Conservation (phyloP, 2,329 filamentous ascomycete genomes). For the Pseudocercospora macadamiae region DNA sequence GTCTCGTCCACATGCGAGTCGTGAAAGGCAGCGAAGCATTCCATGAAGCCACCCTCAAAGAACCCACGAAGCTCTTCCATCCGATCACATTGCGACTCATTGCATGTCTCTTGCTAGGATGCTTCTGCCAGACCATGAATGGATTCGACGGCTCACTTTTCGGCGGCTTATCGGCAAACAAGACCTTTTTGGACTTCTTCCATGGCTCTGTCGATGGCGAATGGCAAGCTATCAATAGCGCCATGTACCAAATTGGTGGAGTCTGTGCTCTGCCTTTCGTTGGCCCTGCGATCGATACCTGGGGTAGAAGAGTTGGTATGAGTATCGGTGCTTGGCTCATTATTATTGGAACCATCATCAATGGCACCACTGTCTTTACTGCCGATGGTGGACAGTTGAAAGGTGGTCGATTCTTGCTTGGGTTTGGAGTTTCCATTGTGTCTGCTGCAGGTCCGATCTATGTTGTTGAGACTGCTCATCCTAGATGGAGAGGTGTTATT, state of each 20-base stretch:
- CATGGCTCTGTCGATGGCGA: conserved; percentile 45
- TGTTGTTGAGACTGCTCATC: conserved; percentile 65
- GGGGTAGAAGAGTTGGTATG: conserved; percentile 50
- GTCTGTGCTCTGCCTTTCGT: conserved; percentile 52
- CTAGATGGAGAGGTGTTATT: conserved; percentile 61
- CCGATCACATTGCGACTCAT: conserved; percentile 28
- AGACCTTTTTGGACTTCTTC: conserved; percentile 48
- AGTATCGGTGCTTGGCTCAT: conserved; percentile 66
- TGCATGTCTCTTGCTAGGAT: conserved; percentile 39
- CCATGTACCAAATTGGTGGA: conserved; percentile 54
- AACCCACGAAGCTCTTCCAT: conserved; percentile 44
- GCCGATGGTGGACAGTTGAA: conserved; percentile 50
- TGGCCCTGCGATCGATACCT: conserved; percentile 50
- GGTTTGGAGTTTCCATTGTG: conserved; percentile 64
- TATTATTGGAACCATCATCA: conserved; percentile 56
- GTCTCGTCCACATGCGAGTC: conserved; percentile 31
- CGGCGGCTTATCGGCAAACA: conserved; percentile 55
- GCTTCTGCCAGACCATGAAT: conserved; percentile 48
- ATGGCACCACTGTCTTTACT: conserved; percentile 47
- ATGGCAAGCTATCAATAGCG: conserved; percentile 49
- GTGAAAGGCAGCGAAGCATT: conserved; percentile 58
- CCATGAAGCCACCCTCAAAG: conserved; percentile 59
- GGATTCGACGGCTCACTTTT: conserved; percentile 63
- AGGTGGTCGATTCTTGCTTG: conserved; percentile 57
- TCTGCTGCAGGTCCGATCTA: conserved; percentile 65